These are phyloP conservation scores for Abelmoschus esculentus DNA, from an alignment of 345 rosid species.

Conservation along the genomic window DNA sequence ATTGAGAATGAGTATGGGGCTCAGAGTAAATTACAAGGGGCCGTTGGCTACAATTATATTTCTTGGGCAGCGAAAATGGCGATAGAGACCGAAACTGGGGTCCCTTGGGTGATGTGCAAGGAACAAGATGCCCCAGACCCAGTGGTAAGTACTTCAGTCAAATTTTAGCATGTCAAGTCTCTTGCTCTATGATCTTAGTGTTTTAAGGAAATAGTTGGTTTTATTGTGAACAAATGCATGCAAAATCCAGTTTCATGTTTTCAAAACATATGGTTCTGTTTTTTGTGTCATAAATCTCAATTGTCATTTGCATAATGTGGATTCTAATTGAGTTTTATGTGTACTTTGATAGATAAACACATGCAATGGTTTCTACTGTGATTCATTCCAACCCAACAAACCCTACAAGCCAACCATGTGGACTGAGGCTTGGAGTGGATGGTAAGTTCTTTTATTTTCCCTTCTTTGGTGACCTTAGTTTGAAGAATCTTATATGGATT, in stretches of 20 bases:
- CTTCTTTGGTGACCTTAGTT: neutral
- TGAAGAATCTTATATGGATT: neutral
- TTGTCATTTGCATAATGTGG: conserved; percentile 15
- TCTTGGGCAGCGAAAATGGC: conserved; percentile 99
- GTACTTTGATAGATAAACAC: conserved; percentile 66
- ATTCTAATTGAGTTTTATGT: conserved; percentile 9
- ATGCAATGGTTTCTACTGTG: conserved; percentile 99
- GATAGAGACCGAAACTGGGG: conserved; percentile 68
- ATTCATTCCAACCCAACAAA: conserved; percentile 87
- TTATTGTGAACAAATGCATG: neutral
- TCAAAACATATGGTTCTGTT: neutral
- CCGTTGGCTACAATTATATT: conserved; percentile 72
- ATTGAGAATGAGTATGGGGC: conserved; percentile 98
- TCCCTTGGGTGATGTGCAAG: conserved; percentile 99
- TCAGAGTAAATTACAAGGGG: conserved; percentile 71
- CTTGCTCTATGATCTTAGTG: neutral
- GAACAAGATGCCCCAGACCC: conserved; percentile 99
- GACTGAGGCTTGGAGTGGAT: conserved; percentile 99
- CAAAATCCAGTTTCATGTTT: neutral
- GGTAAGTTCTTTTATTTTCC: conserved; percentile 35
- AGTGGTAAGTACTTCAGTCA: conserved; percentile 42
- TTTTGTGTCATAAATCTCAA: neutral
- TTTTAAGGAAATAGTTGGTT: neutral
- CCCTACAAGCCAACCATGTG: conserved; percentile 92
- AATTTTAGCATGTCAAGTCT: neutral